Conservation (phyloP, 306 rosid species). For the Benincasa hispida region DNA sequence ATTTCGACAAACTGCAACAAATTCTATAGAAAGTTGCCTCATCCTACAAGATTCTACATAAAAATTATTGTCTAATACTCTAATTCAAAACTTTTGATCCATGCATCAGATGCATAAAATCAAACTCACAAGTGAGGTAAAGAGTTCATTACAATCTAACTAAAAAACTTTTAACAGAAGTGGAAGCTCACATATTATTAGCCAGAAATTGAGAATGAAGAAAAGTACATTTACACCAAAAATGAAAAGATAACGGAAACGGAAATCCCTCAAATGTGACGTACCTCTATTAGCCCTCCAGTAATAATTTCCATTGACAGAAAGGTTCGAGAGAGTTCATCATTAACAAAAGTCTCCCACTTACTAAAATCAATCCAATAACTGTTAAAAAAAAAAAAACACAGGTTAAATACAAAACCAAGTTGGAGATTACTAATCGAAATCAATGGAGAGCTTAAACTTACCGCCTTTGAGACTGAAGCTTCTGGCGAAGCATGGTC, state of each 20-base stretch:
- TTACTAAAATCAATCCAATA: conserved; percentile 66
- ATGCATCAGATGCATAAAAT: not conserved
- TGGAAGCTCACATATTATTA: not conserved
- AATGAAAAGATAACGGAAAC: not conserved
- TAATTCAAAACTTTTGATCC: not conserved
- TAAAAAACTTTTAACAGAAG: not conserved
- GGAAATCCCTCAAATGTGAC: not conserved
- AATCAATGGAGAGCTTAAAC: not conserved
- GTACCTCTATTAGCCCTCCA: conserved; percentile 49
- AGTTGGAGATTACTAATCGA: not conserved
- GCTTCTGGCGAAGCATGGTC: conserved; percentile 71
- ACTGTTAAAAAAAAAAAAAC: conserved; percentile 24
- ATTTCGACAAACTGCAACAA: not conserved
- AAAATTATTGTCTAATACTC: not conserved
- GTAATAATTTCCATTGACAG: conserved; percentile 51
- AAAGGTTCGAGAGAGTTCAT: conserved; percentile 72
- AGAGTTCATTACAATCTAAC: not conserved
- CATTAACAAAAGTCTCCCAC: conserved; percentile 79
- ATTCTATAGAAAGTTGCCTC: not conserved
- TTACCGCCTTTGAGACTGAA: conserved; percentile 51
- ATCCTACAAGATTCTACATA: not conserved
- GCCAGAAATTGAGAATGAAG: not conserved
- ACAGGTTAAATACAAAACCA: not conserved
- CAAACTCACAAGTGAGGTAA: not conserved
- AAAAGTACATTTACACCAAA: not conserved